A percentile compares a stretch with the other conserved stretches of the same genome.
phyloP scores from a whole-genome alignment of 2,329 filamentous ascomycete species.

The Monilinia fructigena region DNA sequence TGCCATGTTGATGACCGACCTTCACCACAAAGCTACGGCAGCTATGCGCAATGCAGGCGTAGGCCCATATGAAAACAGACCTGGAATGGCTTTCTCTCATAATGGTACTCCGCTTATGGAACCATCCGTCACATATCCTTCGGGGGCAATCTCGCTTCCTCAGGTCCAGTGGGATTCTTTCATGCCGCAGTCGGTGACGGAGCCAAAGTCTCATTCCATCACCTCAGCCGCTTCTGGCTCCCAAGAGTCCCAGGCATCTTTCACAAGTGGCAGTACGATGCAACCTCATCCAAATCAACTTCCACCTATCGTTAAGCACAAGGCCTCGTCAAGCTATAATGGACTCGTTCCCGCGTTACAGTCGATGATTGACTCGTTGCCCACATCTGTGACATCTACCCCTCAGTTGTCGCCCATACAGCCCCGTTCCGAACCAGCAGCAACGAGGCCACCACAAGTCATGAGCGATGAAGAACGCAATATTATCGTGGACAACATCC shows the following conservation, averaged over 20 bases:
- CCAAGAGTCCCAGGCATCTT: conserved; percentile 66
- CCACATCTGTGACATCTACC: conserved; percentile 66
- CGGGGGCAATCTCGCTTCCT: conserved; percentile 76
- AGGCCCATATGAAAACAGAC: conserved; percentile 53
- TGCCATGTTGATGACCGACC: conserved; percentile 97
- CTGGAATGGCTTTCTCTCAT: conserved; percentile 70
- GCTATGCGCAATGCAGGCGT: conserved; percentile 59
- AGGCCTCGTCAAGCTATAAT: conserved; percentile 51
- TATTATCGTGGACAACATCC: conserved; percentile 82
- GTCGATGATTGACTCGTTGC: conserved; percentile 70
- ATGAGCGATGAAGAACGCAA: conserved; percentile 81
- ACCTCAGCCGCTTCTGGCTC: conserved; percentile 65
- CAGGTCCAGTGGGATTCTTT: conserved; percentile 92
- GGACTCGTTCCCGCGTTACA: conserved; percentile 66
- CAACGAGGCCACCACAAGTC: conserved; percentile 75
- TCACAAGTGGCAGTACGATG: conserved; percentile 56
- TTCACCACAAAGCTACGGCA: conserved; percentile 91
- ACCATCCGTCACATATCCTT: conserved; percentile 71
- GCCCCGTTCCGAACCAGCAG: conserved; percentile 54
- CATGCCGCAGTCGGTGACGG: conserved; percentile 66
- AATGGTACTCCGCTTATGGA: conserved; percentile 73
- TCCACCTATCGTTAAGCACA: conserved; percentile 65
- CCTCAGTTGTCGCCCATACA: conserved; percentile 71
- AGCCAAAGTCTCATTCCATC: conserved; percentile 75
- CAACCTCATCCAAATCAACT: conserved; percentile 62